Evolutionary conservation across 306 rosid species (phyloP), one percentile per base, ranked within the genome.

Genomic region (Hippophae gyantsensis): DNA sequence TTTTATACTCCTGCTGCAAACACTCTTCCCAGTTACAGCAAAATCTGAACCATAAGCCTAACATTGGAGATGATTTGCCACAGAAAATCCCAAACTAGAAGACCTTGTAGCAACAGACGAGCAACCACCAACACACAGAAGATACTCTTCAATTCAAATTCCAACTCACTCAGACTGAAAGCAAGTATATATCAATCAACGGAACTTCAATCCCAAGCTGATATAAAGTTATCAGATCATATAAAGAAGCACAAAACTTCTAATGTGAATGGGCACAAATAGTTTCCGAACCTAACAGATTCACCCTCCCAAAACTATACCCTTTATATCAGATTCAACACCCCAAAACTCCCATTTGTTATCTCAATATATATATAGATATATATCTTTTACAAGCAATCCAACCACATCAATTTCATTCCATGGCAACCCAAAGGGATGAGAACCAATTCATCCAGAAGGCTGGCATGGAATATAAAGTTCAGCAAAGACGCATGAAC

Each of bases 41-140:
- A 53, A 50, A 69, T 69, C 69, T 43, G 65, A 66, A 71, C 44
- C 41, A 43, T 48, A 66, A 40, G 45, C 70, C 67, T 60, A 56
- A 54, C 69, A 54, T 44, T 56, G 79, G n/a, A 67, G 61, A 66
- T 65, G 49, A 63, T 27, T n/a, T 43, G 26, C 42, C 25, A 52
- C 0, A 4, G 48, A 51, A 58, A 63, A 63, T 27, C 51, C 26
- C 49, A 32, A 32, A 2, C 38, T 32, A 32, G 38, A 32, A 32
- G 38, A 32, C 38, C 38, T 18, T 18, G 38, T 32, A 32, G 38
- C 38, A 32, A 3, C 38, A 32, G 4, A 32, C 38, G 38, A 32
- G 38, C 38, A 32, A 32, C 3, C 38, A 32, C 38, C 5, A 0
- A 32, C 38, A 27, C 38, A 32, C 38, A 32, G 38, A 45, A 63